Evolutionary conservation across 2,329 filamentous ascomycete genomes (phyloP).

Genomic region (Atkinsonella hypoxylon): DNA sequence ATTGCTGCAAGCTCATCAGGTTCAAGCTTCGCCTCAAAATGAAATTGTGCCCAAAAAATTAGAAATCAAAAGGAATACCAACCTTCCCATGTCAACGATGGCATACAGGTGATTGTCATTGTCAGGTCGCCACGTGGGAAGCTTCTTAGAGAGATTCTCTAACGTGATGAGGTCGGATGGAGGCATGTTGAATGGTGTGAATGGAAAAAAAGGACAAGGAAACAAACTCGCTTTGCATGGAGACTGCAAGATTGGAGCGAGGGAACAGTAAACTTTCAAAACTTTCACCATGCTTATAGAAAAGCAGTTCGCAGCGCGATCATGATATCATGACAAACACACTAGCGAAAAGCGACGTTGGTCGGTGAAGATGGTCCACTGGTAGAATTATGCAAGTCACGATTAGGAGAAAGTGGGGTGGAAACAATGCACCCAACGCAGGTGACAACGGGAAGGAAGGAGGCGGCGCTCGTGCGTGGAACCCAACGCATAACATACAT

Average conservation of each 20-base stretch:
- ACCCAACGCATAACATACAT: neutral
- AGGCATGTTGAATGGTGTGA: constrained; percentile 15
- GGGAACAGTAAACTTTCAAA: neutral
- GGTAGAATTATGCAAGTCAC: neutral
- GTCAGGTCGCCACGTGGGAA: constrained; percentile 36
- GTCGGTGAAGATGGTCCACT: neutral
- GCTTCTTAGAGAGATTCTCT: constrained; percentile 35
- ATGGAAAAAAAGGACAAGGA: neutral
- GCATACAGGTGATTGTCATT: constrained; percentile 39
- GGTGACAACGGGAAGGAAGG: neutral
- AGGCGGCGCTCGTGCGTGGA: neutral
- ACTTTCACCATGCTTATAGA: neutral
- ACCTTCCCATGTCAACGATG: constrained; percentile 51
- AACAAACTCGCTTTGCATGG: neutral
- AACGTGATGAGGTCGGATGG: constrained; percentile 35
- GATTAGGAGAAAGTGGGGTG: constrained; percentile 2
- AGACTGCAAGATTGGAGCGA: neutral
- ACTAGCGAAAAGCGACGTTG: neutral
- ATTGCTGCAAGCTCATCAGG: constrained; percentile 45
- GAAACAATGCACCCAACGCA: neutral
- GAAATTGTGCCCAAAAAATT: neutral
- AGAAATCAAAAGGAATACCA: constrained; percentile 6
- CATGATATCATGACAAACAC: neutral
- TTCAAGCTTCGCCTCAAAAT: neutral
- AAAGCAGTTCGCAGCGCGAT: neutral